Base-by-base conservation (phyloP, 805 yeast genomes). In the Wickerhamiella alocasiicola region DNA sequence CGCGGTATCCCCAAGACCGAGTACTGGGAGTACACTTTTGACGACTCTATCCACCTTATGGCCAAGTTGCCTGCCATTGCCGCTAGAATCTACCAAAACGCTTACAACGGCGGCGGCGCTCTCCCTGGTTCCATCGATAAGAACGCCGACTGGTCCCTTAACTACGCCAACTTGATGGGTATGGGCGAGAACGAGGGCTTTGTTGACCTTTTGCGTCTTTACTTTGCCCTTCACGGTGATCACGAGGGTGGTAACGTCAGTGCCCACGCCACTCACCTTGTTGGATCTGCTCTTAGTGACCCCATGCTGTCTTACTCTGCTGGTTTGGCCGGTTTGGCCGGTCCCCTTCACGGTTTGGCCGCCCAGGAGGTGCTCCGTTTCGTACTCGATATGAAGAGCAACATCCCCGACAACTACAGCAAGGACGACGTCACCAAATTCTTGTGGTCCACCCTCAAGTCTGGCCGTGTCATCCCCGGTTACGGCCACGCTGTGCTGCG, bases 401-500 rank as follows among this genome's bases (percentile, higher is more conserved):
- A 44, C 39, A 47, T 63, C 20, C 61, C 63, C 25, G 42, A 49
- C 31, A 38, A 48, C 36, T 53, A 55, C 46, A 62, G 72, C 49
- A 61, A 66, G 49, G 67, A 59, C 44, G 70, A 72, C 53, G 76
- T 81, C 49, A 76, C 72, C 61, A 65, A 68, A 50, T 74, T 76
- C 66, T 64, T 81, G 53, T 80, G 91, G 91, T 67, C 68, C 30
- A 64, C 79, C 39, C 68, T 81, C 50, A 74, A 77, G 60, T 66
- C 76, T 35, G 82, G 82, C 46, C 71, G 85, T 55, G 91, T 81
- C 46, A 76, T 81, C 48, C 93, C 93, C 47, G 93, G 93, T 46
- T 81, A 81, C 65, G 93, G 93, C 36, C 93, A 81, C 61, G 91
- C 91, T 42, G 91, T 81, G 39, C 68, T 81, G 60, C 71, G 93